Evolutionary conservation across 768 basidiomycete species (phyloP).

Genomic region (Pleurotus tuoliensis): DNA sequence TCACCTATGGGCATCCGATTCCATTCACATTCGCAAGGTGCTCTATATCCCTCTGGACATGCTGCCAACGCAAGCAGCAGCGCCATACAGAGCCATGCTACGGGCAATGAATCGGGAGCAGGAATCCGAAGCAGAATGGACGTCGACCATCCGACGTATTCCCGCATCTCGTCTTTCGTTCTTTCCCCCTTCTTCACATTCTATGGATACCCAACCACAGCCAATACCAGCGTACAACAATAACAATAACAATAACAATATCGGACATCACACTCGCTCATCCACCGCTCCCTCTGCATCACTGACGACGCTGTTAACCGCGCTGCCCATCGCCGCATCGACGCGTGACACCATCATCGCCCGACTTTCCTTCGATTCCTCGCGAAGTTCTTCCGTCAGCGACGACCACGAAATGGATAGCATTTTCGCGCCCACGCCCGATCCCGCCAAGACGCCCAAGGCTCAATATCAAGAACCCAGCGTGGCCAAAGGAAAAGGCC

Average conservation of each 20-base stretch:
- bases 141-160: conserved; percentile 36
- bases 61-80: conserved; percentile 36
- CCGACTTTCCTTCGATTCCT: conserved; percentile 48
- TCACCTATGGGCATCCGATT: conserved; percentile 90
- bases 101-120: background rate
- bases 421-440: conserved; percentile 22
- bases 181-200: conserved; percentile 42
- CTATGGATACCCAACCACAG: conserved; percentile 10
- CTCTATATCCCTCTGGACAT: conserved; percentile 77
- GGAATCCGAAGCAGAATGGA: background rate
- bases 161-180: conserved; percentile 50
- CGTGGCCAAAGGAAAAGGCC: background rate
- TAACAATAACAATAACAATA: no score
- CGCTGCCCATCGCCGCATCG: conserved; percentile 48
- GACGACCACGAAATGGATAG: conserved; percentile 43
- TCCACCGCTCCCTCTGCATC: conserved; percentile 19
- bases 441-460: conserved; percentile 14
- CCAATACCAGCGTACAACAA: background rate
- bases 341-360: conserved; percentile 52
- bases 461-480: conserved; percentile 6
- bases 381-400: conserved; percentile 25
- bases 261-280: conserved; percentile 6
- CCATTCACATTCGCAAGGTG: conserved; percentile 81
- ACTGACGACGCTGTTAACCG: conserved; percentile 39
- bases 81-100: background rate